phyloP scores from a whole-genome alignment of 371 early-diverging fungal genomes.

The Mortierella sp. region DNA sequence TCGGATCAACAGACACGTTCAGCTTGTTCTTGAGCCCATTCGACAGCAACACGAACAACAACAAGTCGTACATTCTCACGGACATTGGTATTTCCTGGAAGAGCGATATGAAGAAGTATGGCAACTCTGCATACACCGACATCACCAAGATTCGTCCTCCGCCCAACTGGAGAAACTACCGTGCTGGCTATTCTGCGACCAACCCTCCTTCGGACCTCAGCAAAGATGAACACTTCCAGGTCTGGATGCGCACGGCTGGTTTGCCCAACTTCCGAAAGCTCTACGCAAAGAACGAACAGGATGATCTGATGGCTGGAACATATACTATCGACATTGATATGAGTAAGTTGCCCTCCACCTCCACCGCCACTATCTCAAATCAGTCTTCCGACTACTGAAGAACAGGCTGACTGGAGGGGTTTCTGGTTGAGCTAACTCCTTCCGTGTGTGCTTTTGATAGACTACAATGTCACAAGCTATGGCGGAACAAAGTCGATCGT shows the following conservation, averaged over 20 bases:
- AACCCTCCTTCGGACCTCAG: constrained; percentile 77
- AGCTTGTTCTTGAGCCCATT: constrained; percentile 27
- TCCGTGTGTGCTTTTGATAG: too few relatives aligned
- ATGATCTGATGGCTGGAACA: constrained; percentile 64
- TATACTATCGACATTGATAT: constrained; percentile 76
- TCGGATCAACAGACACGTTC: constrained; percentile 39
- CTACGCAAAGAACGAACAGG: constrained; percentile 82
- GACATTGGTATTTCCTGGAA: constrained; percentile 90
- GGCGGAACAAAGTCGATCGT: constrained; percentile 94
- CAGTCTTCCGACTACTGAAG: too few relatives aligned
- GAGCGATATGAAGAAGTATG: constrained; percentile 81
- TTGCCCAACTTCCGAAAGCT: constrained; percentile 97
- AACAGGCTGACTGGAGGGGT: too few relatives aligned
- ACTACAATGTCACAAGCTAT: constrained; percentile 82
- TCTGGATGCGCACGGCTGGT: constrained; percentile 99
- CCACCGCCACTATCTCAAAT: too few relatives aligned
- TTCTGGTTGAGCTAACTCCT: too few relatives aligned
- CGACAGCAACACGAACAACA: constrained; percentile 18
- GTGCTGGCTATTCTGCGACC: constrained; percentile 70
- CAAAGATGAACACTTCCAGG: constrained; percentile 87
- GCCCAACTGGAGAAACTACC: constrained; percentile 78
- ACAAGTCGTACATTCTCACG: constrained; percentile 62
- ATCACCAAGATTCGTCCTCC: constrained; percentile 74
- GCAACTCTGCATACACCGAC: constrained; percentile 63
- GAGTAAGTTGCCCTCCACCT: constrained; percentile 62